A percentile compares a stretch with the other conserved stretches of the same genome.
These are phyloP conservation scores for Colletotrichum sp. DNA, from an alignment of 2,329 filamentous ascomycete genomes.

Conservation along the genomic window DNA sequence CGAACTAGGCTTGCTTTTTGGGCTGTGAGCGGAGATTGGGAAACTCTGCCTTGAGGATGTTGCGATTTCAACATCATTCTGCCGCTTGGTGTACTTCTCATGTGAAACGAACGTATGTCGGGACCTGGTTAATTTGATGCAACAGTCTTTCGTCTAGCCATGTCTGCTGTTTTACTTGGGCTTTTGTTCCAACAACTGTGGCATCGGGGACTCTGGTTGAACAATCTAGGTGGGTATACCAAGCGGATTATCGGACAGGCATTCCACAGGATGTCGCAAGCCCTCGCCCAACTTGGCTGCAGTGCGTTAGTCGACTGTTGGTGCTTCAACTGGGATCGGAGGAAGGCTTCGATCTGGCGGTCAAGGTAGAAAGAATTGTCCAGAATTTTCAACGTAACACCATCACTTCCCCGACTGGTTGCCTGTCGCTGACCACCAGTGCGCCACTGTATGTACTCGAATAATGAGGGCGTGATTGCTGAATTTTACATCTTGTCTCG, in stretches of 20 bases:
- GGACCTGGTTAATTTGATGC: not conserved
- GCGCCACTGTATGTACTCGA: not conserved
- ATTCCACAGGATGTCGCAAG: not conserved
- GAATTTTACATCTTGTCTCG: not conserved
- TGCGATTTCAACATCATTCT: not conserved
- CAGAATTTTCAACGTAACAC: not conserved
- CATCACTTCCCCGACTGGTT: not conserved
- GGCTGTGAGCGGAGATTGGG: not conserved
- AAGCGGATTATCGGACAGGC: not conserved
- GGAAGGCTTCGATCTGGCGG: not conserved
- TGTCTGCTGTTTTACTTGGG: not conserved
- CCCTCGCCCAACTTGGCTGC: not conserved
- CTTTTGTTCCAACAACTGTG: not conserved
- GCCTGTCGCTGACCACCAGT: not conserved
- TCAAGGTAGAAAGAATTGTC: not conserved
- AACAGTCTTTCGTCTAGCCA: not conserved
- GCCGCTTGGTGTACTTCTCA: not conserved
- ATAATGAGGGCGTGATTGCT: not conserved
- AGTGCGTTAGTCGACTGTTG: not conserved
- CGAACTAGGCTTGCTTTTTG: not conserved
- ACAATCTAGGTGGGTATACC: not conserved
- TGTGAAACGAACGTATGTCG: slow-evolving; percentile 8
- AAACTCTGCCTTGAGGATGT: not conserved
- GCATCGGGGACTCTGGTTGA: not conserved
- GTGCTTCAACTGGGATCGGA: not conserved